Evolutionary conservation across 768 basidiomycete species (phyloP).

Genomic region (Amanita subjunquillea): DNA sequence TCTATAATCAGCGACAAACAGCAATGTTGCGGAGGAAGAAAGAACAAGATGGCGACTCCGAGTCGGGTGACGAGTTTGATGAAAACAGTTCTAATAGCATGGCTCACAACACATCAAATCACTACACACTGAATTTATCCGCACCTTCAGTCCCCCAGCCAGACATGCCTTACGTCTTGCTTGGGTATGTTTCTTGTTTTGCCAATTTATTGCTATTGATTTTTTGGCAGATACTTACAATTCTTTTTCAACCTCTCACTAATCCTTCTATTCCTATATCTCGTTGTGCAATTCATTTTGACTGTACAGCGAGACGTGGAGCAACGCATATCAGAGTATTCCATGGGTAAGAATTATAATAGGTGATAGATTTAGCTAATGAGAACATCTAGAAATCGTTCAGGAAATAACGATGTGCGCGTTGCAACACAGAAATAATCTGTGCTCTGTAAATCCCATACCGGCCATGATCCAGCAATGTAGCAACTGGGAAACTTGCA

Average conservation of each 20-base stretch:
- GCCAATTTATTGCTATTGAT: constrained; percentile 1
- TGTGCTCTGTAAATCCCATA: constrained; percentile 64
- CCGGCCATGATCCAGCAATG: constrained; percentile 88
- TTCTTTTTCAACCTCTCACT: constrained; percentile 90
- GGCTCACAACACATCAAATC: constrained; percentile 56
- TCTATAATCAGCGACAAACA: constrained; percentile 52
- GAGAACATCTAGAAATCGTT: constrained; percentile 54
- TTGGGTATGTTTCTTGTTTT: constrained; percentile 50
- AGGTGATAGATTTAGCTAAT: background rate
- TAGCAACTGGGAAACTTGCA: constrained; percentile 84
- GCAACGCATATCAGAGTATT: constrained; percentile 79
- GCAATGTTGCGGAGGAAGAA: constrained; percentile 21
- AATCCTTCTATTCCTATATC: constrained; percentile 73
- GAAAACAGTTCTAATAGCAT: constrained; percentile 30
- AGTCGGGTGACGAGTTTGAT: constrained; percentile 31
- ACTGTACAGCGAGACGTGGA: constrained; percentile 88
- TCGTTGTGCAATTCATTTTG: constrained; percentile 77
- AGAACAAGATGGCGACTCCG: constrained; percentile 15
- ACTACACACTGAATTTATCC: constrained; percentile 78
- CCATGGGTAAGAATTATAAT: constrained; percentile 54
- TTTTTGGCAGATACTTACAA: constrained; percentile 66
- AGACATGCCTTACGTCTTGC: constrained; percentile 71
- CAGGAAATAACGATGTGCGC: constrained; percentile 90
- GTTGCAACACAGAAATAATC: constrained; percentile 69
- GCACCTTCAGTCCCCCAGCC: constrained; percentile 43